These are phyloP conservation scores for Plasmodium blacklocki DNA, from an alignment of 169 alveolate species.

Conservation along the genomic window DNA sequence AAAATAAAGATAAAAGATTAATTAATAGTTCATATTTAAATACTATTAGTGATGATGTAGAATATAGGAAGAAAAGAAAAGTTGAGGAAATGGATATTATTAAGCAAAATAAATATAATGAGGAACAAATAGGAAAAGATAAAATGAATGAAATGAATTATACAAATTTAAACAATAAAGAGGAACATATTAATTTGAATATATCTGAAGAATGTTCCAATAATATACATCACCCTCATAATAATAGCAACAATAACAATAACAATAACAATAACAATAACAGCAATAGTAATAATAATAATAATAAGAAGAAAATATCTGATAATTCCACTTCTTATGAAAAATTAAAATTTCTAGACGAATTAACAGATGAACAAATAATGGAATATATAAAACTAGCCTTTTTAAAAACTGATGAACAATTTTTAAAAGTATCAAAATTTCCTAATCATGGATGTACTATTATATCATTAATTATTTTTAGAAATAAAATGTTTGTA, in stretches of 20 bases:
- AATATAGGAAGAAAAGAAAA: conserved; percentile 2
- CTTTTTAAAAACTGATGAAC: conserved; percentile 64
- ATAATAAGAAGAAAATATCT: not conserved
- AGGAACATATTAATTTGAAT: not conserved
- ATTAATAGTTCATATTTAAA: not conserved
- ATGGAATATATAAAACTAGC: conserved; percentile 58
- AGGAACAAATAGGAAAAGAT: not conserved
- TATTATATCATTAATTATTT: conserved; percentile 30
- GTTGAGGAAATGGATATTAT: not conserved
- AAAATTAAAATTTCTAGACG: conserved; percentile 44
- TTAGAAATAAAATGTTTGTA: conserved; percentile 66
- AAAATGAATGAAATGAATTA: not conserved
- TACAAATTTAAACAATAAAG: not conserved
- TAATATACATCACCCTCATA: not conserved
- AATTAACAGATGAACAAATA: conserved; percentile 63
- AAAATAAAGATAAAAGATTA: conserved; percentile 6
- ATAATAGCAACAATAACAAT: conserved; percentile 8
- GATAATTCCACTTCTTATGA: conserved; percentile 2
- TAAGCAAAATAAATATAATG: not conserved
- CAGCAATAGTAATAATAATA: not conserved
- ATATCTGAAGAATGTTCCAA: not conserved
- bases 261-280: not conserved
- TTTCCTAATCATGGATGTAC: conserved; percentile 74
- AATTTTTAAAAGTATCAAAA: conserved; percentile 51
- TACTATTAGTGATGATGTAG: not conserved